A percentile compares a stretch with the other conserved stretches of the same genome.
Evolutionary conservation across 177 flowering plant genomes (phyloP).

Genomic region (Telopea speciosissima): DNA sequence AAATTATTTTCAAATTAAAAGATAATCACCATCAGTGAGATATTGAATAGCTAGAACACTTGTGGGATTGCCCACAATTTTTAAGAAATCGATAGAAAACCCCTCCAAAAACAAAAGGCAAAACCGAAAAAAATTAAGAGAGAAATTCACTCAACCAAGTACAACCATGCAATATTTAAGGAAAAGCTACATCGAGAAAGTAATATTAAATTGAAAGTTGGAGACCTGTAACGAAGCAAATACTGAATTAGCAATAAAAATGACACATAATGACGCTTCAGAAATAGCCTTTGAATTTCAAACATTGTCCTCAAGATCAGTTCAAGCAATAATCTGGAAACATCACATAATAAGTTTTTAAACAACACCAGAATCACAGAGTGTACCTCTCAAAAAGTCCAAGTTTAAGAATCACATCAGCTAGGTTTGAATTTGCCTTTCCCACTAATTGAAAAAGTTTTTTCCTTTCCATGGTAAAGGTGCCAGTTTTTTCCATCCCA

Average conservation of each 20-base stretch:
- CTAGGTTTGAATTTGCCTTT: constrained; percentile 92
- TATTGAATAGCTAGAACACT: not conserved
- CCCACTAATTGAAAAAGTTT: constrained; percentile 92
- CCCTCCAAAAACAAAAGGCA: not conserved
- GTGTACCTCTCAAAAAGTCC: constrained; percentile 68
- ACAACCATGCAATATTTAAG: not conserved
- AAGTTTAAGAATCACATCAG: constrained; percentile 93
- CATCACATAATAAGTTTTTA: not conserved
- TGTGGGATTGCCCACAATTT: not conserved
- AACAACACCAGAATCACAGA: not conserved
- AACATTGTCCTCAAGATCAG: not conserved
- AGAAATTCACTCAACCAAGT: not conserved
- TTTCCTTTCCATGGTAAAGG: constrained; percentile 87
- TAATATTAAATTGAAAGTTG: no score
- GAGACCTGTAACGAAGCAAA: not conserved
- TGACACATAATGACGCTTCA: not conserved
- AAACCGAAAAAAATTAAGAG: not conserved
- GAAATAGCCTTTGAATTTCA: not conserved
- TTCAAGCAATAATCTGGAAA: not conserved
- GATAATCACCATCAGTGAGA: not conserved
- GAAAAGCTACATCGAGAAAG: not conserved
- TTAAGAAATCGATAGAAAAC: no score
- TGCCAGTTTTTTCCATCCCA: constrained; percentile 94
- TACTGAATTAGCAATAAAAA: not conserved
- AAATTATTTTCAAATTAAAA: not conserved